Base-by-base conservation (phyloP, 306 rosid species). In the Cajanus cajan region DNA sequence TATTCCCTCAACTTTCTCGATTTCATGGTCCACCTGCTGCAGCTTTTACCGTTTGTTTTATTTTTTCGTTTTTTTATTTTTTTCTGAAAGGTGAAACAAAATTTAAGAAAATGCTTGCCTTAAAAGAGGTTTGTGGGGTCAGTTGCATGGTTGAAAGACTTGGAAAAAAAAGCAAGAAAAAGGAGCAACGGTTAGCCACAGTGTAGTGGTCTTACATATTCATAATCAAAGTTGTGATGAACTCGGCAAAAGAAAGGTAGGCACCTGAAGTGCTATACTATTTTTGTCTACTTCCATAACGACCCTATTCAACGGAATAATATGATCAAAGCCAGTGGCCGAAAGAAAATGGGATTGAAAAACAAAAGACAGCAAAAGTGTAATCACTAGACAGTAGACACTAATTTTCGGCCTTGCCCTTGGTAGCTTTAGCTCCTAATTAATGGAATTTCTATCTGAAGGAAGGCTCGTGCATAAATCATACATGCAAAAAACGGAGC, bases 111-210 rank as follows among this genome's bases (percentile, higher is more conserved):
- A 25, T 73, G 69, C 51, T 9, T 72, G 31, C 40, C 51, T 24
- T 58, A 54, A 57, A 24, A 34, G 34, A 4, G 24, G 28, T 39
- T 70, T 68, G 43, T 80, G 75, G 69, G 57, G 6, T 18, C 24
- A 8, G 36, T 15, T 25, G 31, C 9, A 28, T 47, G 34, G 55
- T 31, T 37, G 47, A 44, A 19, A 48, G 36, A 16, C 21, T 21
- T n/a, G 9, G 41, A 10, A 70, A 69, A 69, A 36, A 69, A 69
- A 36, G 48, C 62, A 82, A 22, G 81, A 76, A 82, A 84, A 76
- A 52, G 77, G 55, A 55, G 66, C 45, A 71, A 83, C 80, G 58
- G 81, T 25, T 76, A 31, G 77, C 21, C 67, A 50, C 18, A 22
- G 50, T 41, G 25, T 10, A 41, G 19, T 12, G 80, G 4, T 18